Evolutionary conservation across 2,329 filamentous ascomycete genomes (phyloP), one percentile per base, ranked within the genome.

Genomic region (Ascocoryne sarcoides): DNA sequence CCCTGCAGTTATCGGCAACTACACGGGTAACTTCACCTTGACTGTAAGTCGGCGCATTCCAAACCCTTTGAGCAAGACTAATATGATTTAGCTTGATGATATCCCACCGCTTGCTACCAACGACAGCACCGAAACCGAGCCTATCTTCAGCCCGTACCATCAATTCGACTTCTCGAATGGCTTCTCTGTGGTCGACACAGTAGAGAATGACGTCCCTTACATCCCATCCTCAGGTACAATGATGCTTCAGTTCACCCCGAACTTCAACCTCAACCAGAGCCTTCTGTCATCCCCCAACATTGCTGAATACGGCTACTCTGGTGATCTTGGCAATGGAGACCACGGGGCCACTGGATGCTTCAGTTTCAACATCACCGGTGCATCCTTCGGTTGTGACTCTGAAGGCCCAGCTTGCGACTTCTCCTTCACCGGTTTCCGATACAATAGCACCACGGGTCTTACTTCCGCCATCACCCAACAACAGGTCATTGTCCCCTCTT

Each of bases 341-440:
- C 43, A 52, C 31, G 51, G 45, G 21, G 14, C 28, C 3, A 51
- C 52, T 17, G 53, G 54, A 36, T 63, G 59, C 8, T 67, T 67
- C 37, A 47, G 55, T 36, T 62, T 67, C 39, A 52, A 61, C 23
- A 53, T 52, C 4, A 54, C 57, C 32, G 53, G 54, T 28, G 62
- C 39, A 41, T 62, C 48, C 46, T 54, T 67, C 18, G 65, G 65
- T 2, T 68, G 65, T 46, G 55, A 63, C 36, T 63, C 63, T 1
- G 50, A 20, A 2, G 53, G 52, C 2, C 44, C 48, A 2, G 41
- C 50, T 5, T 68, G 65, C 40, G 41, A 53, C 14, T 66, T 66
- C 49, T 58, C 55, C 10, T 56, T 67, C 42, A 62, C 59, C 1
- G 64, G 63, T 3, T 35, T 61, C 18, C 53, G 50, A 12, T 58